Evolutionary conservation across 164 flowering plant species (phyloP).

Genomic region (Tetracentron sinense): DNA sequence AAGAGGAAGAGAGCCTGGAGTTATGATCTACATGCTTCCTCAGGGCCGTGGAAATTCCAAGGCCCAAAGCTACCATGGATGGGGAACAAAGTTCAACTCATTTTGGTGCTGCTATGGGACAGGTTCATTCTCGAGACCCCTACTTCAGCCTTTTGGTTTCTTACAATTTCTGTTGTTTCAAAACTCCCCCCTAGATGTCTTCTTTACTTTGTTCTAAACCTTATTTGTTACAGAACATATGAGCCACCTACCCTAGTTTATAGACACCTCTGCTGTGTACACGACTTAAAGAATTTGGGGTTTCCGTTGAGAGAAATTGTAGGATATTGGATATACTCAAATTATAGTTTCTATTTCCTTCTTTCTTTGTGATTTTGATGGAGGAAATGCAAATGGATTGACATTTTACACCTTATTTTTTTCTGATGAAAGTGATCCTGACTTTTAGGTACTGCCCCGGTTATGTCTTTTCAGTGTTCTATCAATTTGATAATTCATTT

Average conservation of each 20-base stretch:
- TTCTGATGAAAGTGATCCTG: not conserved
- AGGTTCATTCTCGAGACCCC: slow-evolving; percentile 26
- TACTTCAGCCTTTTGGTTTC: not conserved
- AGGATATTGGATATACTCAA: too few species aligned
- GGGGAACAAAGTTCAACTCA: slow-evolving; percentile 52
- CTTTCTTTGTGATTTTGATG: not conserved
- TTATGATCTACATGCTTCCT: slow-evolving; percentile 83
- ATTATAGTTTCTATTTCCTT: too few species aligned
- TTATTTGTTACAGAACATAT: too few species aligned
- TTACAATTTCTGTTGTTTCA: too few species aligned
- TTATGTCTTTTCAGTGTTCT: not conserved
- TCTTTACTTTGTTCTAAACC: not conserved
- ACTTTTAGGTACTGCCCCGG: not conserved
- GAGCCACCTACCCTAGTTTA: too few species aligned
- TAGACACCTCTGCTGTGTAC: not conserved
- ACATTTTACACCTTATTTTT: not conserved
- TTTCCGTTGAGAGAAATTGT: too few species aligned
- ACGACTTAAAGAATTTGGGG: too few species aligned
- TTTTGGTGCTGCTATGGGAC: slow-evolving; percentile 92
- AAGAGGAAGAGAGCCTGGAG: slow-evolving; percentile 69
- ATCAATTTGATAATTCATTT: not conserved
- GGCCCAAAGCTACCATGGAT: slow-evolving; percentile 49
- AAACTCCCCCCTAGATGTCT: not conserved
- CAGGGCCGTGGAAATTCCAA: slow-evolving; percentile 57
- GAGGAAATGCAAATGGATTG: not conserved